These are phyloP conservation scores for Leishmania turanica DNA, from an alignment of 208 protist species.

Conservation along the genomic window DNA sequence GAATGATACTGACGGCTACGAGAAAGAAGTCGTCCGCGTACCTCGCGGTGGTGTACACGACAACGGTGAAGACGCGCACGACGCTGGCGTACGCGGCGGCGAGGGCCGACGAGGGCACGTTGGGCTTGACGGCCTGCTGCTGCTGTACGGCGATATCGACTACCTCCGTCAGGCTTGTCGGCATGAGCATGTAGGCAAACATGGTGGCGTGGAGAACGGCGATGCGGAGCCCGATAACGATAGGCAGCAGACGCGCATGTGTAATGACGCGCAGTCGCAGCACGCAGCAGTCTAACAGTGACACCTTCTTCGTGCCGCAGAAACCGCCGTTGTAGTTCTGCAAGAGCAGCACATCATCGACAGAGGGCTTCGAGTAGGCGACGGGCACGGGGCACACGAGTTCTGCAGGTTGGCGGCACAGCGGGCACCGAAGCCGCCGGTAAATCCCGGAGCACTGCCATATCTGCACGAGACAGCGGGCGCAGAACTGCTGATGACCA, in stretches of 20 bases:
- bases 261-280: conserved; percentile 32
- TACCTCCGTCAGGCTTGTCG: conserved; percentile 5
- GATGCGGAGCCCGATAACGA: conserved; percentile 41
- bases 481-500: conserved; percentile 36
- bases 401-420: conserved; percentile 36
- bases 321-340: conserved; percentile 38
- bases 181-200: conserved; percentile 33
- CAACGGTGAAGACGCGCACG: conserved; percentile 9
- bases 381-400: conserved; percentile 28
- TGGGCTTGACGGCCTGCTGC: not conserved
- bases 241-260: conserved; percentile 32
- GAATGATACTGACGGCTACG: conserved; percentile 30
- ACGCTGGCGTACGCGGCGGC: not conserved
- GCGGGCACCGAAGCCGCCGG: conserved; percentile 33
- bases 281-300: conserved; percentile 33
- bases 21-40: conserved; percentile 42
- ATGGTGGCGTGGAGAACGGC: conserved; percentile 36
- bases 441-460: conserved; percentile 28
- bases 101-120: conserved; percentile 1
- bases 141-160: not conserved
- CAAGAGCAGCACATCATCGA: conserved; percentile 33
- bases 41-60: conserved; percentile 18
- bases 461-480: conserved; percentile 38
- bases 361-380: conserved; percentile 17
- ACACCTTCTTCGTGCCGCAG: conserved; percentile 11